Evolutionary conservation across 2,329 filamentous ascomycete genomes (phyloP).

Genomic region (Geosmithia morbida): DNA sequence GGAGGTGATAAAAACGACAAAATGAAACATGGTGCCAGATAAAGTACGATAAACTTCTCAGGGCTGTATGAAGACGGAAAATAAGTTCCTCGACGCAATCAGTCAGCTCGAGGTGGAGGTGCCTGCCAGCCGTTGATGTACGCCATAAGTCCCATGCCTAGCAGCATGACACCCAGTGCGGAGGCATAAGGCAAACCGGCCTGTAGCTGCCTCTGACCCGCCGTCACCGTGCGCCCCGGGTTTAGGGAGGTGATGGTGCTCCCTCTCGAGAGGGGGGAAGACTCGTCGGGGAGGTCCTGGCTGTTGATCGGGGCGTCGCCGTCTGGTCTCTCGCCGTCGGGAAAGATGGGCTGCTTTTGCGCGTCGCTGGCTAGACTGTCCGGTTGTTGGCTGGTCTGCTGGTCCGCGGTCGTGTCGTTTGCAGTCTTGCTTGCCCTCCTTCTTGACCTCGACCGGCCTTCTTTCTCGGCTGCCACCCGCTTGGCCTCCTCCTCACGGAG

Average conservation of each 20-base stretch:
- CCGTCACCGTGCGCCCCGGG: constrained; percentile 8
- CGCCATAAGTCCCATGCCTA: constrained; percentile 75
- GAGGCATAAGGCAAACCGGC: constrained; percentile 61
- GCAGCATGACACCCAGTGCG: constrained; percentile 66
- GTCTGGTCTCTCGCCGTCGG: background rate
- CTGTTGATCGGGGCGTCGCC: background rate
- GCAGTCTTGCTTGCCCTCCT: constrained; percentile 2
- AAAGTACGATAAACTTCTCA: too few relatives aligned
- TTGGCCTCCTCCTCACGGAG: constrained; percentile 54
- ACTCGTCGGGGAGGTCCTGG: background rate
- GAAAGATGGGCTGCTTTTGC: background rate
- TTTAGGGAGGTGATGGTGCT: constrained; percentile 33
- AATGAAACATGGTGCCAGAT: too few relatives aligned
- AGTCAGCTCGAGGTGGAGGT: constrained; percentile 16
- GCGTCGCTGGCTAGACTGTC: background rate
- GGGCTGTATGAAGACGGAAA: too few relatives aligned
- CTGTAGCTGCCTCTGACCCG: constrained; percentile 24
- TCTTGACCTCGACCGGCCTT: constrained; percentile 21
- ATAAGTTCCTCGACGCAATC: constrained; percentile 8
- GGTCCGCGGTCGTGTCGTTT: background rate
- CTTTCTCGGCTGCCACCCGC: constrained; percentile 26
- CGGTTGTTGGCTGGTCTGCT: too few relatives aligned
- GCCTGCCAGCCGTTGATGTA: constrained; percentile 72
- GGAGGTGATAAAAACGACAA: too few relatives aligned
- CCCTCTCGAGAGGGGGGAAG: constrained; percentile 26